Evolutionary conservation across 1,139 yeast genomes (phyloP).

Genomic region (Candida anutae): DNA sequence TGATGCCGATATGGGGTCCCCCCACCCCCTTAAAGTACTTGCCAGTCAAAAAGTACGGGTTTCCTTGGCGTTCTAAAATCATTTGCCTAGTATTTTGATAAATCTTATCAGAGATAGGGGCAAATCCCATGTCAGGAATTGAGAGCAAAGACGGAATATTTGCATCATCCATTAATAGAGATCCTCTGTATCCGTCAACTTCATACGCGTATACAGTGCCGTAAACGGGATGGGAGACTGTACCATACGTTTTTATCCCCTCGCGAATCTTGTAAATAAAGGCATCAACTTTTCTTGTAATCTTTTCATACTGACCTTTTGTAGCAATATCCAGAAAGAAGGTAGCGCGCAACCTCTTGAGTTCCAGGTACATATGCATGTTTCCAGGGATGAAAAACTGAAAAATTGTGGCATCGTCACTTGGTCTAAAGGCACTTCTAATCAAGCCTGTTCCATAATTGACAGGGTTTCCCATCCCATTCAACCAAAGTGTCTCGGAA

Average conservation of each 20-base stretch:
- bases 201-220: slow-evolving; percentile 85
- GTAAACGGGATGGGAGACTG: slow-evolving; percentile 55
- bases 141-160: slow-evolving; percentile 78
- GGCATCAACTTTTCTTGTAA: too few relatives aligned
- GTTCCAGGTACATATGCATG: slow-evolving; percentile 66
- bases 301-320: slow-evolving; percentile 7
- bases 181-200: slow-evolving; percentile 80
- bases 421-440: slow-evolving; percentile 84
- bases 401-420: slow-evolving; percentile 78
- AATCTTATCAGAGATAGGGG: slow-evolving; percentile 41
- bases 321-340: slow-evolving; percentile 10
- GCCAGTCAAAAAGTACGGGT: slow-evolving; percentile 72
- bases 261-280: slow-evolving; percentile 37
- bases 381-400: slow-evolving; percentile 86
- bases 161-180: slow-evolving; percentile 81
- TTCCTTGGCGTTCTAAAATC: slow-evolving; percentile 62
- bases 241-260: slow-evolving; percentile 61
- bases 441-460: slow-evolving; percentile 62
- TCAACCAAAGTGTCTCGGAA: slow-evolving; percentile 70
- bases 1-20: slow-evolving; percentile 83
- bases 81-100: slow-evolving; percentile 75
- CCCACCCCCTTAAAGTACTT: slow-evolving; percentile 66
- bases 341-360: slow-evolving; percentile 24
- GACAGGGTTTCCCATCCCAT: slow-evolving; percentile 81
- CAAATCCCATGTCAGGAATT: slow-evolving; percentile 73